Conservation (phyloP, 139 green algal genomes). For the Picochlorum sp. region DNA sequence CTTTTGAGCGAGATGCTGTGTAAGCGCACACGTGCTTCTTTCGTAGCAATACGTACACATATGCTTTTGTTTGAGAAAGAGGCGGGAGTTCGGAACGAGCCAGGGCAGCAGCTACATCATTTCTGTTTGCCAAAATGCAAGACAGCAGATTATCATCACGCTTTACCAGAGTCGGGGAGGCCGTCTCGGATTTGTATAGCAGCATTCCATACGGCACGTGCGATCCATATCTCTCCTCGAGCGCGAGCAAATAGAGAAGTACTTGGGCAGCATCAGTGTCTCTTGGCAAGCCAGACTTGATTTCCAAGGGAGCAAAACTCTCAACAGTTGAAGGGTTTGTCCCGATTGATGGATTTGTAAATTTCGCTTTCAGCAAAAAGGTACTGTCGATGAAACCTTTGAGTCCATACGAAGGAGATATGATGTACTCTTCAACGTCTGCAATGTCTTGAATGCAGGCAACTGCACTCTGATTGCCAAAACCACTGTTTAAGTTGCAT, state of each 20-base stretch:
- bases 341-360: neutral
- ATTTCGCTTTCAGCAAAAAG: conserved; percentile 15
- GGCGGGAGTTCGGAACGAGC: conserved; percentile 23
- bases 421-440: conserved; percentile 93
- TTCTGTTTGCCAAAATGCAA: conserved; percentile 46
- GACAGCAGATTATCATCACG: conserved; percentile 39
- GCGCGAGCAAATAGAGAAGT: conserved; percentile 73
- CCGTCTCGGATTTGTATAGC: conserved; percentile 34
- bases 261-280: conserved; percentile 67
- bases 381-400: conserved; percentile 89
- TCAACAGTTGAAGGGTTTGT: neutral
- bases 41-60: conserved; percentile 44
- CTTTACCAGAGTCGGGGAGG: conserved; percentile 4
- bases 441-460: conserved; percentile 45
- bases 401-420: conserved; percentile 76
- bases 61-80: conserved; percentile 28
- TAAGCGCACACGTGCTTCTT: conserved; percentile 39
- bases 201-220: conserved; percentile 52
- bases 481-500: neutral
- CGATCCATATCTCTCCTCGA: conserved; percentile 65
- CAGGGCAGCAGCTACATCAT: conserved; percentile 52
- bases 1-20: conserved; percentile 37
- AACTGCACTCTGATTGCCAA: neutral
- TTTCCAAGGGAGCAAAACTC: conserved; percentile 80
- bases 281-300: conserved; percentile 81